These are phyloP conservation scores for Diaporthe helianthi DNA, from an alignment of 2,329 filamentous ascomycete genomes.

Conservation along the genomic window DNA sequence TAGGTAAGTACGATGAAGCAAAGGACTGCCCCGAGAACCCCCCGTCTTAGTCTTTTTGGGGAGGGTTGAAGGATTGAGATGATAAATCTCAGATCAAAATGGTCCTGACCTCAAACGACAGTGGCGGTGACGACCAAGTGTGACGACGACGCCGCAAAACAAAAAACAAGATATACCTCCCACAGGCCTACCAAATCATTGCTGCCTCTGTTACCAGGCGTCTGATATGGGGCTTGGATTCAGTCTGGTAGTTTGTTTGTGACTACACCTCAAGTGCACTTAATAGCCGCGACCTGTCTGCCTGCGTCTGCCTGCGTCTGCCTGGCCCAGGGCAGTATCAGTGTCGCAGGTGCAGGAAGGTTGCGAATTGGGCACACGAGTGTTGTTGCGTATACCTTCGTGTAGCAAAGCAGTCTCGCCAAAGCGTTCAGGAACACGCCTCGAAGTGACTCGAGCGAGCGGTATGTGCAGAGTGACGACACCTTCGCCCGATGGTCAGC, in stretches of 20 bases:
- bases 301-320: neutral
- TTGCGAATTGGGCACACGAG: neutral
- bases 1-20: neutral
- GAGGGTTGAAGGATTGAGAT: conserved; percentile 23
- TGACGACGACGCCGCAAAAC: neutral
- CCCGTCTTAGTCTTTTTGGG: conserved; percentile 4
- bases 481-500: conserved; percentile 7
- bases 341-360: neutral
- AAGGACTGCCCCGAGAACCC: neutral
- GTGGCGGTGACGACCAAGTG: neutral
- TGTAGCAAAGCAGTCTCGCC: neutral
- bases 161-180: neutral
- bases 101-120: neutral
- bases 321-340: neutral
- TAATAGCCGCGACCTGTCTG: neutral
- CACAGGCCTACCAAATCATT: conserved; percentile 10
- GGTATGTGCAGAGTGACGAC: neutral
- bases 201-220: neutral
- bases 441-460: neutral
- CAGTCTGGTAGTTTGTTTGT: neutral
- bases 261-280: neutral
- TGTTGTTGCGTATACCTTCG: conserved; percentile 1
- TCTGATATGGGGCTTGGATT: neutral
- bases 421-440: conserved; percentile 10
- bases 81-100: conserved; percentile 1